A percentile compares a stretch with the other conserved stretches of the same genome.
Evolutionary conservation across 768 basidiomycete genomes (phyloP).

Genomic region (Daedaleopsis sinensis): DNA sequence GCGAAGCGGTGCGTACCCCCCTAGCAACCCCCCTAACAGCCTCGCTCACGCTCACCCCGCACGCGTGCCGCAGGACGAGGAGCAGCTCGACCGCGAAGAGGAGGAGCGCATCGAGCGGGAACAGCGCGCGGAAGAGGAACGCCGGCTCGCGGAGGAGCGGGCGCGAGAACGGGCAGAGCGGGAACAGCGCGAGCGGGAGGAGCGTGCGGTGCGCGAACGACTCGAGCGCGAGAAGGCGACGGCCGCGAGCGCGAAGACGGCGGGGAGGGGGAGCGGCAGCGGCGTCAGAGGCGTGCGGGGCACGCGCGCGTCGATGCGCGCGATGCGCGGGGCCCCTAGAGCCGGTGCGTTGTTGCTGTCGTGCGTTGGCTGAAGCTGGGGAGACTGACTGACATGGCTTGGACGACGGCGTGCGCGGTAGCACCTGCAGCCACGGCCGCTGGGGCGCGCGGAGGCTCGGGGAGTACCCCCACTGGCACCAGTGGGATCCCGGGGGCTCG

Average conservation of each 20-base stretch:
- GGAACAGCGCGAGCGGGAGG: conserved; percentile 50
- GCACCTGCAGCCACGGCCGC: conserved; percentile 11
- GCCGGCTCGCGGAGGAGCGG: conserved; percentile 29
- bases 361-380: not conserved
- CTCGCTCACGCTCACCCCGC: no score
- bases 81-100: conserved; percentile 48
- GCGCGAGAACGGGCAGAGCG: conserved; percentile 53
- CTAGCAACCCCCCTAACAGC: no score
- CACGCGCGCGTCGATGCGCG: conserved; percentile 66
- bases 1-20: conserved; percentile 57
- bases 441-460: conserved; percentile 8
- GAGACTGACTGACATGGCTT: no score
- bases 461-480: not conserved
- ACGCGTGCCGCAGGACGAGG: conserved; percentile 55
- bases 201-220: conserved; percentile 44
- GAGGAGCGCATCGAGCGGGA: conserved; percentile 43
- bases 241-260: conserved; percentile 33
- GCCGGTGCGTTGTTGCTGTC: conserved; percentile 7
- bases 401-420: not conserved
- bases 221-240: conserved; percentile 49
- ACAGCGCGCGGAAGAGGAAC: conserved; percentile 39
- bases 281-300: conserved; percentile 74
- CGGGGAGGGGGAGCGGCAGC: conserved; percentile 41
- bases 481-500: conserved; percentile 8
- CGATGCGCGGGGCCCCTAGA: conserved; percentile 16